These are phyloP conservation scores for Flaveria robusta DNA, from an alignment of 129 eudicot genomes.

Conservation along the genomic window DNA sequence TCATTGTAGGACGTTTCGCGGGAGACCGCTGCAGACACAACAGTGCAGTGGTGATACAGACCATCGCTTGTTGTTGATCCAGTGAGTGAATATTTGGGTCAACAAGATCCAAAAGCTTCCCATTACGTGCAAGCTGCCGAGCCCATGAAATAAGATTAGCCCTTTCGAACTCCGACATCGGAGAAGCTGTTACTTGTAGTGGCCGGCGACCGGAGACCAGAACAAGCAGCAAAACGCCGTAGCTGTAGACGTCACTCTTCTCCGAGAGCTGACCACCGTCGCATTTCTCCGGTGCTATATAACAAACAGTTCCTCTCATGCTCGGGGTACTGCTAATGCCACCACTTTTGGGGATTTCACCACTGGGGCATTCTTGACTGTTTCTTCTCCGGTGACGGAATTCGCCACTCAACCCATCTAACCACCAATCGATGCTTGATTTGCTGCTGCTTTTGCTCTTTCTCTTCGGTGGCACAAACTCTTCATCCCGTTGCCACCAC, in stretches of 20 bases:
- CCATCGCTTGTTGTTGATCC: slow-evolving; percentile 59
- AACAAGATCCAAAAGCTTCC: slow-evolving; percentile 82
- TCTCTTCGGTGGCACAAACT: slow-evolving; percentile 59
- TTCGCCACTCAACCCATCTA: slow-evolving; percentile 84
- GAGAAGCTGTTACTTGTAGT: slow-evolving; percentile 89
- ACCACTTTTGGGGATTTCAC: slow-evolving; percentile 92
- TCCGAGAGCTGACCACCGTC: slow-evolving; percentile 79
- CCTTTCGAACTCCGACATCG: slow-evolving; percentile 93
- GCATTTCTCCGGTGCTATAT: slow-evolving; percentile 91
- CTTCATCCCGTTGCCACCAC: slow-evolving; percentile 97
- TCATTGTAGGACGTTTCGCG: slow-evolving; percentile 76
- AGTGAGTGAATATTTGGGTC: slow-evolving; percentile 70
- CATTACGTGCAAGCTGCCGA: slow-evolving; percentile 76
- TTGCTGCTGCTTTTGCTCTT: slow-evolving; percentile 69
- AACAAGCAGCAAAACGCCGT: slow-evolving; percentile 77
- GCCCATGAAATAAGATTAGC: slow-evolving; percentile 98
- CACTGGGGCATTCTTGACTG: slow-evolving; percentile 73
- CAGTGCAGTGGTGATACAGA: slow-evolving; percentile 84
- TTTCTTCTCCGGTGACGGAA: slow-evolving; percentile 69
- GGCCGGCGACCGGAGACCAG: slow-evolving; percentile 91
- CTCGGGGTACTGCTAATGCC: slow-evolving; percentile 97
- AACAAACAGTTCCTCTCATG: slow-evolving; percentile 97
- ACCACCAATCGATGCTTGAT: slow-evolving; percentile 87
- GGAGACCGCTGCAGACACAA: slow-evolving; percentile 81
- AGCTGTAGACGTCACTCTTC: slow-evolving; percentile 88